Base-by-base conservation (phyloP, 805 yeast genomes). In the Wickerhamiella dianesei region DNA sequence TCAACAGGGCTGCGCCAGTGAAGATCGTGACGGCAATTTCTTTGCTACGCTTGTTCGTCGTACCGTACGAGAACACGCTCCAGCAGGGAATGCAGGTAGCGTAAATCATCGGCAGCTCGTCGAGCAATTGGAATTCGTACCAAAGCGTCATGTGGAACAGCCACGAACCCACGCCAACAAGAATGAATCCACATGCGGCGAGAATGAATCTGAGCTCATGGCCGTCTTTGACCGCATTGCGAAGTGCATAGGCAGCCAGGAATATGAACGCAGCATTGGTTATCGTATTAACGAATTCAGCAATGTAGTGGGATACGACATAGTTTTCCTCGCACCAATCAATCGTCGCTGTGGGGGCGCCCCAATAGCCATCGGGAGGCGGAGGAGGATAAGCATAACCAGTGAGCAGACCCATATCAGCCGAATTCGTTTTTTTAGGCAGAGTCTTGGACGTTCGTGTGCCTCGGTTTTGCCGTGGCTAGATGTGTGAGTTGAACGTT, bases 241-340 rank as follows among this genome's bases (percentile, higher is more conserved):
- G 67, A 39, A 86, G 70, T 18, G 88, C 79, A 59, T 70, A 80
- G n/a, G 58, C 42, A 0, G 94, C 94, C 18, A 76, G 62, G 53
- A 36, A 39, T 44, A 67, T 65, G 55, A 77, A 78, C 32, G 68
- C 68, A 2, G 72, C 64, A 53, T 92, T 92, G 40, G 98, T 86
- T 21, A 78, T 56, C 2, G 96, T 84, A 60, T 92, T 92, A 49
- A 89, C 73, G 48, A 85, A 82, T 62, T 92, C 98, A 3, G 97
- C 96, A 45, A 92, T 72, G 58, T 83, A 92, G 12, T 74, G 74
- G 12, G 89, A 74, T 1, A 88, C 83, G 9, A 87, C 89, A 61
- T 89, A 89, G 67, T 89, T 89, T 64, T 92, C 97, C 59, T 89
- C 98, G 65, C 98, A 89, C 97, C 97, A 89, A 60, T 89, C 98